Evolutionary conservation across 2,329 filamentous ascomycete genomes (phyloP), one percentile per base, ranked within the genome.

Genomic region (Aspergillus sp.): DNA sequence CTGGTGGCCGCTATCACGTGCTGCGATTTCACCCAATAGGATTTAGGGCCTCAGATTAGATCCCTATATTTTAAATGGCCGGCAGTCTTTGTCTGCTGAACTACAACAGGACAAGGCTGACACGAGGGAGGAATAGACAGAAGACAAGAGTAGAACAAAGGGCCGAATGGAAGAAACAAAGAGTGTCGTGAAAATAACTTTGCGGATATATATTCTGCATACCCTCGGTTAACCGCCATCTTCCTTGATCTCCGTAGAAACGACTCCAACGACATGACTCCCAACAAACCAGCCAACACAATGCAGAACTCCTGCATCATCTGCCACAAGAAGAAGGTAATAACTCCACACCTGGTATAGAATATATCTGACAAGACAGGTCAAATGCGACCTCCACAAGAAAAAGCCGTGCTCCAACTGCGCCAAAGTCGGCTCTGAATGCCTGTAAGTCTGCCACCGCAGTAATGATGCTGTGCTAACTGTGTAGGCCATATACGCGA

Each of bases 281-380:
- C 42, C 11, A 4, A 11, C 19, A 45, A 22, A 13, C 11, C 46
- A 45, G 7, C 33, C 13, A 41, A 13, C 27, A 34, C 40, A 40
- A 46, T 45, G 54, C n/a, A 45, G 48, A 49, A 22, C 39, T 73
- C 73, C 30, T 77, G 75, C 62, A 73, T 77, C 49, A 76, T 76
- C 55, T 77, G 75, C 56, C 75, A 77, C 61, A 78, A 77, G 64
- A 74, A 73, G 61, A 78, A 78, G 67, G 71, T 77, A 39, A 42
- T 4, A 3, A 64, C 45, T 62, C 69, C 54, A 64, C 72, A 42
- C 7, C 5, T 12, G 34, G 15, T 12, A 17, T 40, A 12, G 27
- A 30, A 11, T 9, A 11, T 9, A 4, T 11, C 30, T 39, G 3
- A 50, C 17, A 8, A n/a, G 5, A 11, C 41, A 69, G 68, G 61